Evolutionary conservation across 2,329 filamentous ascomycete genomes (phyloP).

Genomic region (Xylariaceae sp.): DNA sequence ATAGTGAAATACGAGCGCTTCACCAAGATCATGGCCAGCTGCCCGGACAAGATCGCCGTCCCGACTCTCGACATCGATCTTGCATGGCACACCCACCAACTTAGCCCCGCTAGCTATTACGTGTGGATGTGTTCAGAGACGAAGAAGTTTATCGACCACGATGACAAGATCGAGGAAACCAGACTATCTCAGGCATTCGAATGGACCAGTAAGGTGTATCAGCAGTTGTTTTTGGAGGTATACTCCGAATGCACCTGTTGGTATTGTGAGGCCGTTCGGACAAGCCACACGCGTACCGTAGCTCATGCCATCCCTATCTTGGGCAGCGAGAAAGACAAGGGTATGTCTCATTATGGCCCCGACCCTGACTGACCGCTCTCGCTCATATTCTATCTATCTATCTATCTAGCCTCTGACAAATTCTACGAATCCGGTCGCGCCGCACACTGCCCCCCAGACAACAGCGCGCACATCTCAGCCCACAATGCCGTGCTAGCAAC

Average conservation of each 20-base stretch:
- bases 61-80: slow-evolving; percentile 71
- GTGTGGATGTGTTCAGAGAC: slow-evolving; percentile 45
- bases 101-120: slow-evolving; percentile 60
- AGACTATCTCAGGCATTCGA: slow-evolving; percentile 61
- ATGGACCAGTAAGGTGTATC: slow-evolving; percentile 67
- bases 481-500: slow-evolving; percentile 57
- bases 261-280: slow-evolving; percentile 71
- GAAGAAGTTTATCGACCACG: slow-evolving; percentile 65
- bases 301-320: slow-evolving; percentile 42
- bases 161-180: slow-evolving; percentile 73
- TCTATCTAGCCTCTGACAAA: slow-evolving; percentile 33
- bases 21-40: slow-evolving; percentile 48
- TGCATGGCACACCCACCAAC: slow-evolving; percentile 77
- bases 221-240: slow-evolving; percentile 56
- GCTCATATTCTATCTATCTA: not conserved
- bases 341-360: slow-evolving; percentile 14
- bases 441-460: slow-evolving; percentile 47
- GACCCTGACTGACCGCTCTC: too few relatives aligned
- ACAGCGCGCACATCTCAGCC: slow-evolving; percentile 64
- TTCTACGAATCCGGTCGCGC: slow-evolving; percentile 46
- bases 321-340: slow-evolving; percentile 39
- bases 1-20: slow-evolving; percentile 62
- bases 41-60: slow-evolving; percentile 48
- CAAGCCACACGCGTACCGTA: slow-evolving; percentile 46
- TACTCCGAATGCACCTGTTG: slow-evolving; percentile 77